A percentile compares a stretch with the other conserved stretches of the same genome.
Conservation (phyloP, 139 green algal genomes). For the Chlorella sorokiniana region DNA sequence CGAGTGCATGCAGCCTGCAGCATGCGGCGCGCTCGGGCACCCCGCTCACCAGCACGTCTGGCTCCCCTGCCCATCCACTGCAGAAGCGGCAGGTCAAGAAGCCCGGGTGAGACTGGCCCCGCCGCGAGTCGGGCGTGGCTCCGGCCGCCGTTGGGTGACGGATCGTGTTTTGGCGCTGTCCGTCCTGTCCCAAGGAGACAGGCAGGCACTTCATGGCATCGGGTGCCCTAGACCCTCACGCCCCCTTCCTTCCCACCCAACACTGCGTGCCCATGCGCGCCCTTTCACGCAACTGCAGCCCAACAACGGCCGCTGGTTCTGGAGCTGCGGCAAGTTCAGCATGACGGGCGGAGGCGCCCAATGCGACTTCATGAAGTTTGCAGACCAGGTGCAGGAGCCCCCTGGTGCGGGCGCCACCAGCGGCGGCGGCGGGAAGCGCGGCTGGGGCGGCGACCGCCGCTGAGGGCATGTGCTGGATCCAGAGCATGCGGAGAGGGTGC, state of each 20-base stretch:
- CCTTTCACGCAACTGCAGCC: neutral
- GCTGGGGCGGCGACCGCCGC: no score
- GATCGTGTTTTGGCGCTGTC: neutral
- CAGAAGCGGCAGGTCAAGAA: conserved; percentile 25
- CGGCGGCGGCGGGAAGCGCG: no score
- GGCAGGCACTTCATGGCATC: neutral
- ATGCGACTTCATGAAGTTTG: conserved; percentile 35
- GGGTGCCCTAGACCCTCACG: no score
- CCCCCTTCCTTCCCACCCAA: neutral
- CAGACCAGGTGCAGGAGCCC: neutral
- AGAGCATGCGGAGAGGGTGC: no score
- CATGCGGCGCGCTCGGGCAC: neutral
- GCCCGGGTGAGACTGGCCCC: conserved; percentile 1
- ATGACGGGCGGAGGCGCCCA: neutral
- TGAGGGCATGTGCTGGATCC: no score
- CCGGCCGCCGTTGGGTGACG: neutral
- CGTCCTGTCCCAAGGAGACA: neutral
- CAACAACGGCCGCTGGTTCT: conserved; percentile 24
- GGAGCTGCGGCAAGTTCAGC: conserved; percentile 2
- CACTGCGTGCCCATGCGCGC: neutral
- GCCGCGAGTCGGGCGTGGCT: no score
- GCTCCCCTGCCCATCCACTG: neutral
- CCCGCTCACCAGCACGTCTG: neutral
- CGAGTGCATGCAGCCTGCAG: no score
- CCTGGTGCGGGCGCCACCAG: neutral